Evolutionary conservation across 1,284 basidiomycete species (phyloP).

Genomic region (Caloboletus inedulis): DNA sequence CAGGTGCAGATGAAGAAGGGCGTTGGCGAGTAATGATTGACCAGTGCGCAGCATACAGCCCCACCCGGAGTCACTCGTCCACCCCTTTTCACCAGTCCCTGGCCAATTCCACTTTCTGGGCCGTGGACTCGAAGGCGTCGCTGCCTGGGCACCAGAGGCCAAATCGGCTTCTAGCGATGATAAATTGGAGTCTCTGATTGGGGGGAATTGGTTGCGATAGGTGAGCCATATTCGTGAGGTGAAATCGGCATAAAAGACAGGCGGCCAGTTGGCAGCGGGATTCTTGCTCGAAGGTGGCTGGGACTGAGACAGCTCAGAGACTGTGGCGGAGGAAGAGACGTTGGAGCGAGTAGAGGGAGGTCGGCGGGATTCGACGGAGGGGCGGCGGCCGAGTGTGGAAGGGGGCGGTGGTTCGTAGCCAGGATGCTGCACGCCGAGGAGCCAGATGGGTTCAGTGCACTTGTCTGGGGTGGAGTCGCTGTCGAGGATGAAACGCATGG

Average conservation of each 20-base stretch:
- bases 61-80: conserved; percentile 96
- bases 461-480: conserved; percentile 79
- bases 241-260: conserved; percentile 87
- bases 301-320: conserved; percentile 39
- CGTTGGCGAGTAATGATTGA: conserved; percentile 89
- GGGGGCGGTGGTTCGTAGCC: conserved; percentile 61
- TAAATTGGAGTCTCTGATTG: conserved; percentile 70
- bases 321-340: conserved; percentile 42
- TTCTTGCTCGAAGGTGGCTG: conserved; percentile 40
- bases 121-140: conserved; percentile 34
- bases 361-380: conserved; percentile 35
- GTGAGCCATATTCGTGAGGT: conserved; percentile 87
- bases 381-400: conserved; percentile 27
- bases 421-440: conserved; percentile 76
- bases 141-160: conserved; percentile 21
- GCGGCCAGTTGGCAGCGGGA: conserved; percentile 64
- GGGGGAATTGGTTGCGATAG: conserved; percentile 85
- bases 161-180: conserved; percentile 47
- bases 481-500: conserved; percentile 80
- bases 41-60: conserved; percentile 97
- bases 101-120: conserved; percentile 49
- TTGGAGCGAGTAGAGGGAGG: conserved; percentile 48
- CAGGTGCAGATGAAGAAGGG: conserved; percentile 79
- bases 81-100: conserved; percentile 64
- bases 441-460: conserved; percentile 78